Percentiles rank a stretch among this genome's conserved stretches.
These are phyloP conservation scores for Camptophora hylomeconis DNA, from an alignment of 2,329 filamentous ascomycete genomes.

Conservation along the genomic window DNA sequence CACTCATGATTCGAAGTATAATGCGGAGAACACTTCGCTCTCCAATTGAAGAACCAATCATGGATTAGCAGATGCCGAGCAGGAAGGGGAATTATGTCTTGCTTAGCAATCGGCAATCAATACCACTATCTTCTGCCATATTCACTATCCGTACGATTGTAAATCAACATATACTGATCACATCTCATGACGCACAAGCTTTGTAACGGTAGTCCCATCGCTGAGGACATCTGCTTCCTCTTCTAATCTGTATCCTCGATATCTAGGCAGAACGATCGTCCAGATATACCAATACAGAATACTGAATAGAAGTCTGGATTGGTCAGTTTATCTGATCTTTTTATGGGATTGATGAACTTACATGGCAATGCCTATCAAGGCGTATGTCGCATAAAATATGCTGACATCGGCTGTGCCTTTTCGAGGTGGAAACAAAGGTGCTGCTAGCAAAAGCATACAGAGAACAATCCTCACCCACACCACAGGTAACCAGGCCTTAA, in stretches of 20 bases:
- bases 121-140: background rate
- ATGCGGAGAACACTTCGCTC: slow-evolving; percentile 1
- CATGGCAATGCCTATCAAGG: slow-evolving; percentile 35
- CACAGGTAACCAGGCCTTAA: slow-evolving; percentile 50
- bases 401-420: slow-evolving; percentile 32
- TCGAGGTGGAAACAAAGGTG: slow-evolving; percentile 49
- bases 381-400: slow-evolving; percentile 41
- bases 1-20: slow-evolving; percentile 5
- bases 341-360: slow-evolving; percentile 20
- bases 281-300: slow-evolving; percentile 57
- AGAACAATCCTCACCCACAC: slow-evolving; percentile 43
- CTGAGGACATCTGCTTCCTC: slow-evolving; percentile 46
- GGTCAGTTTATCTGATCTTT: slow-evolving; percentile 8
- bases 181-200: slow-evolving; percentile 28
- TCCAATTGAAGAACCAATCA: no score
- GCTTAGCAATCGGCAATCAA: slow-evolving; percentile 12
- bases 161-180: background rate
- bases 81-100: slow-evolving; percentile 2
- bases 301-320: slow-evolving; percentile 41
- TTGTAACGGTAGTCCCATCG: slow-evolving; percentile 56
- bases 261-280: slow-evolving; percentile 47
- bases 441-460: slow-evolving; percentile 42
- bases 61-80: no score
- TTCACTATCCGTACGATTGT: slow-evolving; percentile 1
- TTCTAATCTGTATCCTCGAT: slow-evolving; percentile 48